A percentile compares a stretch with the other conserved stretches of the same genome.
These are phyloP conservation scores for Emericellopsis atlantica DNA, from an alignment of 2,329 filamentous ascomycete species.

Conservation along the genomic window DNA sequence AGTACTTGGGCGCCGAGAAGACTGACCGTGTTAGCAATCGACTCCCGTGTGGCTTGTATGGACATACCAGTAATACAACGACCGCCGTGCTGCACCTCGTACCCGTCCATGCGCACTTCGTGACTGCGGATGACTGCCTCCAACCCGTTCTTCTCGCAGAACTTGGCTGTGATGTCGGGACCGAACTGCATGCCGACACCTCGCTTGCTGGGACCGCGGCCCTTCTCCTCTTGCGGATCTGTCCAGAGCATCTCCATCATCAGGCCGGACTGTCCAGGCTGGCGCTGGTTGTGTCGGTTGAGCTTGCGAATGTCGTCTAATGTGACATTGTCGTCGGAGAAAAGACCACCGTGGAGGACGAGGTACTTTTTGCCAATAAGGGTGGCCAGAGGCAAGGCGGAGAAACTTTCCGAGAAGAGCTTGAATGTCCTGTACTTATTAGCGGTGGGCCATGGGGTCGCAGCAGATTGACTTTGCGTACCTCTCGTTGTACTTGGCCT, in stretches of 20 bases:
- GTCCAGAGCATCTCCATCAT: slow-evolving; percentile 99
- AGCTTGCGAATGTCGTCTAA: slow-evolving; percentile 90
- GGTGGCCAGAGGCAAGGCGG: slow-evolving; percentile 81
- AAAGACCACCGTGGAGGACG: slow-evolving; percentile 85
- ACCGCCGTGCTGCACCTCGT: slow-evolving; percentile 93
- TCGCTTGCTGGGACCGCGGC: slow-evolving; percentile 88
- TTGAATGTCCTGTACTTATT: slow-evolving; percentile 59
- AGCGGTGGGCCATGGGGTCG: slow-evolving; percentile 4
- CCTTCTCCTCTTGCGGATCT: slow-evolving; percentile 76
- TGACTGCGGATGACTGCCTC: slow-evolving; percentile 94
- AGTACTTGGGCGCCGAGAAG: slow-evolving; percentile 95
- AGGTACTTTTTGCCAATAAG: slow-evolving; percentile 85
- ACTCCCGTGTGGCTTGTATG: neutral
- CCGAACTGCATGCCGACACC: slow-evolving; percentile 96
- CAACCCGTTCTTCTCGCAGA: slow-evolving; percentile 91
- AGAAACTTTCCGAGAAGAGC: slow-evolving; percentile 96
- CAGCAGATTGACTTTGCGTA: neutral
- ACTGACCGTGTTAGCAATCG: slow-evolving; percentile 33
- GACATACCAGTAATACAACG: slow-evolving; percentile 77
- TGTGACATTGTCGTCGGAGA: slow-evolving; percentile 87
- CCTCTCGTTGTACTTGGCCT: slow-evolving; percentile 91
- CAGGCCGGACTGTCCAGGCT: slow-evolving; percentile 82
- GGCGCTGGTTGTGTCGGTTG: slow-evolving; percentile 78
- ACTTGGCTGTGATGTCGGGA: slow-evolving; percentile 87
- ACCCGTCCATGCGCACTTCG: slow-evolving; percentile 98